Conservation (phyloP, 257 asterid genomes). For the Solanum arcanum region DNA sequence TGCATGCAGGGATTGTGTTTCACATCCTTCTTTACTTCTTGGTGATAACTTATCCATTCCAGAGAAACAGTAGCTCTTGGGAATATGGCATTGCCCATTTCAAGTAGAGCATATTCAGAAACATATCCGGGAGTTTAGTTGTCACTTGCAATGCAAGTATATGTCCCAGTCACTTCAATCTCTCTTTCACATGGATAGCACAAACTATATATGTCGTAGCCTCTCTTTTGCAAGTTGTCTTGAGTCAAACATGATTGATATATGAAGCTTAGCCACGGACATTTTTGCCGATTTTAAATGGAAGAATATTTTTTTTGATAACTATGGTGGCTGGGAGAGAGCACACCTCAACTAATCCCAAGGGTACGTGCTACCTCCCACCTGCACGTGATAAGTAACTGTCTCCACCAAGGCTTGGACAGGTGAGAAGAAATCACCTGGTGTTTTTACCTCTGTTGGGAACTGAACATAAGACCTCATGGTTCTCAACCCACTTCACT, state of each 20-base stretch:
- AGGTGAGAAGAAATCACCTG: background rate
- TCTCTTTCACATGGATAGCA: background rate
- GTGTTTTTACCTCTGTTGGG: background rate
- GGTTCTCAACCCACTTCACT: background rate
- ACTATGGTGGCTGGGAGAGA: background rate
- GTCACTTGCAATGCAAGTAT: background rate
- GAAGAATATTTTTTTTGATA: background rate
- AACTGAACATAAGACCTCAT: background rate
- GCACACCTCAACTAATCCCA: background rate
- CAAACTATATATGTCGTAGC: background rate
- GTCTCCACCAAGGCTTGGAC: background rate
- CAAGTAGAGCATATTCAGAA: background rate
- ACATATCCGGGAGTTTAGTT: background rate
- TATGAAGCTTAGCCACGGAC: background rate
- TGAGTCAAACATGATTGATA: background rate
- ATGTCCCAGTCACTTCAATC: background rate
- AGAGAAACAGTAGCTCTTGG: background rate
- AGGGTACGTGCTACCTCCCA: background rate
- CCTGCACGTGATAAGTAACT: background rate
- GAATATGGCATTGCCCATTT: background rate
- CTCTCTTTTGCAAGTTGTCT: background rate
- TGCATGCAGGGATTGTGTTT: background rate
- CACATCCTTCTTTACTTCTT: background rate
- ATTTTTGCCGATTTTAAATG: background rate
- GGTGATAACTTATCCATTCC: background rate